Base-by-base conservation (phyloP, 306 rosid species). In the Senna tora region DNA sequence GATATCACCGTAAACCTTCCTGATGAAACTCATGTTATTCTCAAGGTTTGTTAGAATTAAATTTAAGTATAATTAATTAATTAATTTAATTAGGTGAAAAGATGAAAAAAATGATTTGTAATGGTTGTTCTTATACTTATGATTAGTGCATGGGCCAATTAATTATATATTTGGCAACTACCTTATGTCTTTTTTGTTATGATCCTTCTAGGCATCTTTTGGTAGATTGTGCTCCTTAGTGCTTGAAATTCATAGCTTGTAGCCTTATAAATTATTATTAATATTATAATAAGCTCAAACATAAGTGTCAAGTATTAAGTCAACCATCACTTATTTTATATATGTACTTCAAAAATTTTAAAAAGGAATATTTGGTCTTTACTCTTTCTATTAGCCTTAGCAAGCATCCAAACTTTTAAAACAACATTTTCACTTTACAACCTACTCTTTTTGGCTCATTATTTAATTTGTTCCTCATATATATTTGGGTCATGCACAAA, bases 1-100 rank as follows among this genome's bases (percentile, higher is more conserved):
- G 98, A 93, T 41, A 77, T 93, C 86, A 84, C 92, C 36, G 83
- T 93, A 83, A 85, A 83, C 84, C 97, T 93, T 75, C 88, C 88
- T 0, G 94, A 93, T 69, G 97, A 87, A 70, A 83, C 95, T 73
- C 79, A 47, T 71, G 86, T 92, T 46, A 41, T 84, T 89, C 84
- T 93, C 61, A 91, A 91, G 98, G 98, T 93, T 56, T 42, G 79
- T 34, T 61, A 25, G 32, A 1, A 16, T 19, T 2, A 9, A 34
- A 59, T 17, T 33, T n/a, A n/a, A n/a, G n/a, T n/a, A n/a, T n/a
- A n/a, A n/a, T n/a, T n/a, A n/a, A n/a, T n/a, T n/a, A n/a, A n/a
- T n/a, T n/a, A n/a, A n/a, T n/a, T n/a, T n/a, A n/a, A n/a, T n/a
- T n/a, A n/a, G n/a, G n/a, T n/a, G n/a, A n/a, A n/a, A n/a, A n/a